Base-by-base conservation (phyloP, 1,139 yeast species). In the Yamadazyma kanchanaburiensis region DNA sequence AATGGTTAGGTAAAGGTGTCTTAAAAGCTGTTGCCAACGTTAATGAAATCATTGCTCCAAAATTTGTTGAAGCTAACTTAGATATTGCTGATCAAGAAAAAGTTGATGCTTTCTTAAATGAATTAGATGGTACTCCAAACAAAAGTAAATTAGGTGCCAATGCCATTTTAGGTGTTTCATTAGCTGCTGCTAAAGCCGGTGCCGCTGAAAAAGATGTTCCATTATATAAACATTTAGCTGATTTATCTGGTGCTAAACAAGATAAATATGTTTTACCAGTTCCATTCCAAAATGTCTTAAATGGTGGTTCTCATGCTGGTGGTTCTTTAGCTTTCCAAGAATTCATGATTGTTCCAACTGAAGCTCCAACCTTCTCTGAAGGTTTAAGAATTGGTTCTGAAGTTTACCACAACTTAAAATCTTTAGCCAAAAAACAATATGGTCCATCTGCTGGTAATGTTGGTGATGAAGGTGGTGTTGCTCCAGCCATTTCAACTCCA, bases 401-500 rank as follows among this genome's bases (percentile, higher is more conserved):
- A 75, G 95, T 88, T 52, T 89, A 89, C 87, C 96, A 87, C 77
- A 74, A 76, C 71, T 80, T 89, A 68, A 89, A 89, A 77, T 67
- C 88, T 45, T 72, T 84, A 55, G 81, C 96, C 64, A 85, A 85
- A 80, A 79, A 84, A 79, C 75, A 71, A 65, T 89, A 88, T 79
- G 97, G 97, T 62, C 81, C 84, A 60, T 81, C 94, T 43, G 97
- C 97, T 55, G 96, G 95, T 71, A 89, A 89, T 74, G 96, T 89
- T 60, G 97, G 97, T 79, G 97, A 89, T 70, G 96, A 89, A 77
- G 96, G 97, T 80, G 97, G 97, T 77, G 95, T 89, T 74, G 96
- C 96, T 54, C 97, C 97, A 65, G 85, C 86, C 69, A 80, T 89
- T 53, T 75, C 81, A 47, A 77, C 95, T 51, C 88, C 97, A 59